Percentiles rank a stretch among this genome's conserved stretches.
These are phyloP conservation scores for Aspergillus transmontanensis DNA, from an alignment of 2,329 filamentous ascomycete species.

Conservation along the genomic window DNA sequence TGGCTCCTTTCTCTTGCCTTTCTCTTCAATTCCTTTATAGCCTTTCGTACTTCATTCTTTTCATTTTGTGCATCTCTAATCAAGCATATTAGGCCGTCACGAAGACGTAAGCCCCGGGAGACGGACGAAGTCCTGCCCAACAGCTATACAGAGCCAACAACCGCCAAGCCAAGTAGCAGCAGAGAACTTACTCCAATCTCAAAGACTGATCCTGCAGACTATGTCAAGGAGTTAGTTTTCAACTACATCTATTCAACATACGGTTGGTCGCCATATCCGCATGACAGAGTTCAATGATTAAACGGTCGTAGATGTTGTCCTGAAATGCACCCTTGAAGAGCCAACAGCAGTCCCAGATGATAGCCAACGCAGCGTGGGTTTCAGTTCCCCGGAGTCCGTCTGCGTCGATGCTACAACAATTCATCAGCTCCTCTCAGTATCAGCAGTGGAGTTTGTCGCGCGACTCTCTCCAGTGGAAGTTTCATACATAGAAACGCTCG, in stretches of 20 bases:
- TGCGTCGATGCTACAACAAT: background rate
- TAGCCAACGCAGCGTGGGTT: background rate
- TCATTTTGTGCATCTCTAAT: background rate
- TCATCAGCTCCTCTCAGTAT: background rate
- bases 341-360: background rate
- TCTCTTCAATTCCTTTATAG: background rate
- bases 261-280: background rate
- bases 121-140: background rate
- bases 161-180: background rate
- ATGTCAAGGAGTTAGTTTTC: background rate
- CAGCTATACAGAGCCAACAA: background rate
- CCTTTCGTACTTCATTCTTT: background rate
- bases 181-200: background rate
- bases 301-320: background rate
- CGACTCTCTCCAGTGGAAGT: background rate
- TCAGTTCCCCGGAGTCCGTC: background rate
- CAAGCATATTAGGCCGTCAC: background rate
- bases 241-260: conserved; percentile 5
- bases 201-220: conserved; percentile 2
- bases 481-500: background rate
- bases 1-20: background rate
- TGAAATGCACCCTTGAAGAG: background rate
- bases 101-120: background rate
- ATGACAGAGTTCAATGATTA: background rate
- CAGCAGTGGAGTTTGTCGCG: background rate